Evolutionary conservation across 352 stramenopile genomes (phyloP), one percentile per base, ranked within the genome.

Genomic region (Globisporangium yorkense): DNA sequence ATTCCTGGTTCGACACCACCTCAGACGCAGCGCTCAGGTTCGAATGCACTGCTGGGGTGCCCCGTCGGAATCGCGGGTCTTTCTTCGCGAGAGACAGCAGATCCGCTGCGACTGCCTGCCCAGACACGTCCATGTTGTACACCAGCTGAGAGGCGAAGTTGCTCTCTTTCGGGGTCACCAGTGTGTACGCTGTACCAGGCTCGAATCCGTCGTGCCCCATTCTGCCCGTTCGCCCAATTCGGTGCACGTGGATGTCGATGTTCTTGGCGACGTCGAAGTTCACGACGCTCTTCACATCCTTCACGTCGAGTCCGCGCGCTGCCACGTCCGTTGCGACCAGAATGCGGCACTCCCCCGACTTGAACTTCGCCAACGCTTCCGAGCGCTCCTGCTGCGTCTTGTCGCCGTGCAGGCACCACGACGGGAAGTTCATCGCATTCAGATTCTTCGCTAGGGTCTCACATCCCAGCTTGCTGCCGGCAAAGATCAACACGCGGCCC

Each of bases 191-290:
- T 1, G 79, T 94, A 10, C 87, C 87, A 50, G 80, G 76, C 24
- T 85, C 75, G 20, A 96, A 88, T 0, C 87, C 87, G 40, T 94
- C 85, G 3, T 73, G 51, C 0, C 85, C 84, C 87, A 94, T 94
- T 6, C 89, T 79, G 13, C 89, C 89, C 0, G 89, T 97, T 20
- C 89, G 80, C 3, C 89, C 89, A 27, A 96, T 94, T 1, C 89
- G 84, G 63, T 97, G 89, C 33, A 96, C 84, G 61, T 97, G 89
- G 1, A 83, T 95, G 53, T 97, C 89, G 45, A 97, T 97, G 35
- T 80, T 96, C 64, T 96, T 96, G 21, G 89, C 89, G n/a, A 93
- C 75, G 56, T 97, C 89, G 54, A 89, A 97, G 57, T 96, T 96
- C 50, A 97, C 74, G 1, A 97, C 89, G 5, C 77, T 96, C 58